Evolutionary conservation across 1,139 yeast species (phyloP).

Genomic region (Saccharomyces hybrid): DNA sequence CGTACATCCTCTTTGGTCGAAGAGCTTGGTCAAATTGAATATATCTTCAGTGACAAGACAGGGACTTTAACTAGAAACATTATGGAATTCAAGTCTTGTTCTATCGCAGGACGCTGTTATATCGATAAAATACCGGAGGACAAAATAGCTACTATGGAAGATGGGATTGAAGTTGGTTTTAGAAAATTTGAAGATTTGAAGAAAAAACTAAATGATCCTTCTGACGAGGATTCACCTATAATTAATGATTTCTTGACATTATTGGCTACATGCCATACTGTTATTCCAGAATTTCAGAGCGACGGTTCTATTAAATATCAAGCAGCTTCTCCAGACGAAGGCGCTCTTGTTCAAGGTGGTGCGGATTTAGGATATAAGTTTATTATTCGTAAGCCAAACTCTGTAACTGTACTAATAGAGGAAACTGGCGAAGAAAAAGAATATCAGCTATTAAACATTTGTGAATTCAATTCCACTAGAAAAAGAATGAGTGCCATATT

Average conservation of each 20-base stretch:
- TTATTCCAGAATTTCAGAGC: slow-evolving; percentile 72
- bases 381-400: slow-evolving; percentile 75
- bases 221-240: slow-evolving; percentile 49
- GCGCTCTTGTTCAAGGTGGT: slow-evolving; percentile 96
- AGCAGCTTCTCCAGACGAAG: slow-evolving; percentile 99
- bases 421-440: slow-evolving; percentile 41
- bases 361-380: slow-evolving; percentile 81
- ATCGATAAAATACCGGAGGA: slow-evolving; percentile 90
- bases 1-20: slow-evolving; percentile 93
- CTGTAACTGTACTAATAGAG: slow-evolving; percentile 56
- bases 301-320: slow-evolving; percentile 76
- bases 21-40: slow-evolving; percentile 92
- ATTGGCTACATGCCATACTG: slow-evolving; percentile 92
- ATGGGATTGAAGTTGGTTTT: slow-evolving; percentile 77
- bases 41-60: slow-evolving; percentile 91
- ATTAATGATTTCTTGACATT: slow-evolving; percentile 78
- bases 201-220: slow-evolving; percentile 40
- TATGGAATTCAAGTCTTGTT: slow-evolving; percentile 93
- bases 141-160: slow-evolving; percentile 58
- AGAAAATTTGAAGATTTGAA: slow-evolving; percentile 63
- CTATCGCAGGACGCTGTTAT: slow-evolving; percentile 88
- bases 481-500: slow-evolving; percentile 96
- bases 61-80: slow-evolving; percentile 92
- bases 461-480: slow-evolving; percentile 95
- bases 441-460: slow-evolving; percentile 77